Percentiles rank a stretch among this genome's conserved stretches.
These are phyloP conservation scores for Maudiozyma saulgeensis DNA, from an alignment of 805 yeast genomes.

Conservation along the genomic window DNA sequence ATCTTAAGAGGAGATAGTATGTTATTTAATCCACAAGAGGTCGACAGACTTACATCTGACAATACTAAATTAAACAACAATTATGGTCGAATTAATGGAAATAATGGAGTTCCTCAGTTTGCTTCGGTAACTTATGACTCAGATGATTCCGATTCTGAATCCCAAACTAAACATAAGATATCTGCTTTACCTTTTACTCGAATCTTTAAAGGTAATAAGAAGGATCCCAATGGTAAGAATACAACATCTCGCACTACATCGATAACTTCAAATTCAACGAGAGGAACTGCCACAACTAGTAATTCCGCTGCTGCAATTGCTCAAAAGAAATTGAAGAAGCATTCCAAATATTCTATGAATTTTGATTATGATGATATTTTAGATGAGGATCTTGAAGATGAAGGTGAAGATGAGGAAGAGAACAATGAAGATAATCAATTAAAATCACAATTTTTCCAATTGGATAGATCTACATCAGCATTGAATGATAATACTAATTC, in stretches of 20 bases:
- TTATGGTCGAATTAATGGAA: not conserved
- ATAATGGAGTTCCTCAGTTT: not conserved
- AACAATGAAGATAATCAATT: conserved; percentile 12
- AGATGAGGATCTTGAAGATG: conserved; percentile 28
- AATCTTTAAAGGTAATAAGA: conserved; percentile 16
- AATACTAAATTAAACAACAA: not conserved
- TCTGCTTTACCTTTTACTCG: conserved; percentile 17
- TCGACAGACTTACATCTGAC: not conserved
- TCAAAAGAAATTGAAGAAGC: not conserved
- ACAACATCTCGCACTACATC: no score
- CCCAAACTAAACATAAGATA: conserved; percentile 6
- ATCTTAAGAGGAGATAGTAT: conserved; percentile 1
- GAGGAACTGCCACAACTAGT: no score
- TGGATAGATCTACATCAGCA: conserved; percentile 5
- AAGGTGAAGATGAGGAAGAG: conserved; percentile 23
- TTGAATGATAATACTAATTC: not conserved
- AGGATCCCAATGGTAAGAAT: conserved; percentile 1
- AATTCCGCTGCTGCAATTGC: not conserved
- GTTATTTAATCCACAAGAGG: not conserved
- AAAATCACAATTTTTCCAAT: conserved; percentile 19
- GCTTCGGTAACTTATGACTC: not conserved
- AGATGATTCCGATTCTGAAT: conserved; percentile 9
- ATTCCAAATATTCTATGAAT: conserved; percentile 17
- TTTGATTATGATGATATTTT: conserved; percentile 26
- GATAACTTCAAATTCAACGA: no score